Conservation (phyloP, 2,329 filamentous ascomycete genomes). For the Stagonosporopsis rhizophila region DNA sequence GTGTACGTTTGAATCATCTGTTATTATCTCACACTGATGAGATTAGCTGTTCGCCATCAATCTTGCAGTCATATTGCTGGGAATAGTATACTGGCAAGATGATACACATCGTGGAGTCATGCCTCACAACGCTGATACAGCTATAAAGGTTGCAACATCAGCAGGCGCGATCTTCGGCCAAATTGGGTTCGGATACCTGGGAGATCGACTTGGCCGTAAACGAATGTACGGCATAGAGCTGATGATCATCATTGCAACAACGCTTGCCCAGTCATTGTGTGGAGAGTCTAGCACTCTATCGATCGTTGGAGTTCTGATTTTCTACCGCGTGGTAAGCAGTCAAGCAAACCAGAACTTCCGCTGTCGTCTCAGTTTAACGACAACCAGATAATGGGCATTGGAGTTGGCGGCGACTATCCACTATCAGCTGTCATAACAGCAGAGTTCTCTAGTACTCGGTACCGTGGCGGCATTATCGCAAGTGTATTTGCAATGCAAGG, state of each 20-base stretch:
- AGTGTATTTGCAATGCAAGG: slow-evolving; percentile 89
- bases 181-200: slow-evolving; percentile 71
- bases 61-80: slow-evolving; percentile 68
- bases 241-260: slow-evolving; percentile 50
- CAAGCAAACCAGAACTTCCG: neutral
- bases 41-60: slow-evolving; percentile 65
- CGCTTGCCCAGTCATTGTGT: slow-evolving; percentile 49
- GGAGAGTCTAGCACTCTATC: slow-evolving; percentile 45
- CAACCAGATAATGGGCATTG: slow-evolving; percentile 46
- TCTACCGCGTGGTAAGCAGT: slow-evolving; percentile 43
- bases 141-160: slow-evolving; percentile 85
- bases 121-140: slow-evolving; percentile 73
- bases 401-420: slow-evolving; percentile 60
- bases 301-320: slow-evolving; percentile 50
- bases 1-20: slow-evolving; percentile 22
- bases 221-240: slow-evolving; percentile 74
- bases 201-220: slow-evolving; percentile 79
- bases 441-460: slow-evolving; percentile 86
- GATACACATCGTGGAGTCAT: slow-evolving; percentile 57
- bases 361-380: neutral
- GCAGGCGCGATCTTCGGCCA: slow-evolving; percentile 85
- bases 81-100: slow-evolving; percentile 75
- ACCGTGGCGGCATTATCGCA: slow-evolving; percentile 87
- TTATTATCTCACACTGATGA: slow-evolving; percentile 5
- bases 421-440: slow-evolving; percentile 84